These are phyloP conservation scores for Pistacia vera DNA, from an alignment of 345 rosid species.

Conservation along the genomic window DNA sequence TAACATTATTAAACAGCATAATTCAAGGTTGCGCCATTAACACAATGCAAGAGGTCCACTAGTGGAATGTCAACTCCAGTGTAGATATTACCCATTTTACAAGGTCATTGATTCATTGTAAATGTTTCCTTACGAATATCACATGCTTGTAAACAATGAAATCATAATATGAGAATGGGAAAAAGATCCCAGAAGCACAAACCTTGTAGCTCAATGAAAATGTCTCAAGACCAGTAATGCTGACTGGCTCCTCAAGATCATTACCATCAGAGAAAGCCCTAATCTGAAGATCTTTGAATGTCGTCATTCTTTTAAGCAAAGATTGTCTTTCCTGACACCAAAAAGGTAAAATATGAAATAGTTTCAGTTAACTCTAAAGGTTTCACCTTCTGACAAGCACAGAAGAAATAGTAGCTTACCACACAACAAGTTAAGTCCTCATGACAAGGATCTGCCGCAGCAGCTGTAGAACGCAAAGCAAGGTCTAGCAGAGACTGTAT, in stretches of 20 bases:
- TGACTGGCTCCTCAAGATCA: conserved; percentile 66
- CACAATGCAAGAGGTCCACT: conserved; percentile 9
- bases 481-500: conserved; percentile 91
- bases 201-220: conserved; percentile 98
- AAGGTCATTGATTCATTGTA: not conserved
- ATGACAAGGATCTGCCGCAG: conserved; percentile 95
- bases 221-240: conserved; percentile 93
- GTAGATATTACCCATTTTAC: not conserved
- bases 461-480: conserved; percentile 92
- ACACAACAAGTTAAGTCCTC: conserved; percentile 96
- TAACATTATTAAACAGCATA: not conserved
- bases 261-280: conserved; percentile 41
- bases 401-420: conserved; percentile 47
- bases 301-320: conserved; percentile 74
- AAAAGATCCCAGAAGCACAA: conserved; percentile 12
- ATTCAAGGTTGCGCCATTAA: not conserved
- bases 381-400: conserved; percentile 2
- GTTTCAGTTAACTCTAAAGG: not conserved
- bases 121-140: not conserved
- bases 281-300: conserved; percentile 51
- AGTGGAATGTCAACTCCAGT: not conserved
- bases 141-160: not conserved
- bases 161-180: not conserved
- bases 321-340: conserved; percentile 80
- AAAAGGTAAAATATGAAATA: conserved; percentile 24